These are phyloP conservation scores for Tricholoma sp. DNA, from an alignment of 768 basidiomycete genomes.

Conservation along the genomic window DNA sequence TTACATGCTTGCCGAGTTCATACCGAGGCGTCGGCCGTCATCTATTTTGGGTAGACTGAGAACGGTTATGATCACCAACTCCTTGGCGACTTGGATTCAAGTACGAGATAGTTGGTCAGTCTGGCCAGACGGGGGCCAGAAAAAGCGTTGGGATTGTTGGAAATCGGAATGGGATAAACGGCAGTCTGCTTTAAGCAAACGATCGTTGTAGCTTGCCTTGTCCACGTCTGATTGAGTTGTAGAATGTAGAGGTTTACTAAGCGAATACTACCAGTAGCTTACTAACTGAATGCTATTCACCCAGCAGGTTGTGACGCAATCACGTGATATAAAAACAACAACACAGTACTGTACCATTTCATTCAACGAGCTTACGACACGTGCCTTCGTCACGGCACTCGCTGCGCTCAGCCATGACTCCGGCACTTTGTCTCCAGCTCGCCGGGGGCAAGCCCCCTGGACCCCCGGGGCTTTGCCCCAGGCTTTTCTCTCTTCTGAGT, in stretches of 20 bases:
- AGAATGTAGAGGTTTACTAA: neutral
- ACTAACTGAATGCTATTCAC: too few relatives aligned
- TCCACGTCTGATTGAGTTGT: neutral
- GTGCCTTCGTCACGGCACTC: too few relatives aligned
- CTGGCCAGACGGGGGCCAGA: slow-evolving; percentile 73
- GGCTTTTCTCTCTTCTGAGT: too few relatives aligned
- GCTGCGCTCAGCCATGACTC: too few relatives aligned
- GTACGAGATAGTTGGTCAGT: slow-evolving; percentile 80
- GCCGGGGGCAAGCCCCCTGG: too few relatives aligned
- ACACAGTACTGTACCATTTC: too few relatives aligned
- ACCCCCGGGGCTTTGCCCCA: too few relatives aligned
- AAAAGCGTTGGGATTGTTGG: slow-evolving; percentile 71
- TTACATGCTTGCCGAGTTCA: slow-evolving; percentile 53
- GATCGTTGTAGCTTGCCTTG: slow-evolving; percentile 1
- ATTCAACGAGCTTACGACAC: too few relatives aligned
- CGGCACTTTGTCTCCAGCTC: too few relatives aligned
- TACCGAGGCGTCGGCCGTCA: slow-evolving; percentile 51
- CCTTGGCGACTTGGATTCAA: slow-evolving; percentile 58
- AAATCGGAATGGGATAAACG: slow-evolving; percentile 49
- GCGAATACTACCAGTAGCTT: too few relatives aligned
- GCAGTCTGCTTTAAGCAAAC: slow-evolving; percentile 16
- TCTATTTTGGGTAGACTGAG: slow-evolving; percentile 51
- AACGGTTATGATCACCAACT: slow-evolving; percentile 44
- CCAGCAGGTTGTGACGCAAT: too few relatives aligned
- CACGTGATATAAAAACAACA: too few relatives aligned